These are phyloP conservation scores for Arabidopsis lyrata DNA, from an alignment of 441 rosid genomes.

Conservation along the genomic window DNA sequence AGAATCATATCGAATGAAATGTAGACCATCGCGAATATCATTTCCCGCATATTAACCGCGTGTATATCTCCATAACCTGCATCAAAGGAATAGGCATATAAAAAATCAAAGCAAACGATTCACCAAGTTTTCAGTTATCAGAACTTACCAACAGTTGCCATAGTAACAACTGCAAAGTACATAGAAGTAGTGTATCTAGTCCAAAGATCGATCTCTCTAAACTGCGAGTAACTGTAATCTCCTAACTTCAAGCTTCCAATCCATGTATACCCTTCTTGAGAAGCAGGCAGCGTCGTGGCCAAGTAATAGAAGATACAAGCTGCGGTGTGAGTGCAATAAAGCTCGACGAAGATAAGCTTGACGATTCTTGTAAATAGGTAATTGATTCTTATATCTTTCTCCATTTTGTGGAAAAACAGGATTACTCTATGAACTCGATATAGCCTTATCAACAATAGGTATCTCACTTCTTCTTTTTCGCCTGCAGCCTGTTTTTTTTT, in stretches of 20 bases:
- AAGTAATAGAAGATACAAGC: slow-evolving; percentile 76
- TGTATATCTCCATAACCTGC: slow-evolving; percentile 82
- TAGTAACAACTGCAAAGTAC: slow-evolving; percentile 72
- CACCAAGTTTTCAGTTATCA: background rate
- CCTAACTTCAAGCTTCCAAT: slow-evolving; percentile 78
- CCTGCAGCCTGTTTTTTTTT: slow-evolving; percentile 57
- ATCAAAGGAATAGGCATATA: background rate
- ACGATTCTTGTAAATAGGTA: slow-evolving; percentile 68
- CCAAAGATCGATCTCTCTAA: slow-evolving; percentile 67
- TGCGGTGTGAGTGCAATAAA: slow-evolving; percentile 73
- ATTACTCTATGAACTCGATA: slow-evolving; percentile 56
- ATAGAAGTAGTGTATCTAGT: slow-evolving; percentile 64
- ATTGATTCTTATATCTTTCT: slow-evolving; percentile 72
- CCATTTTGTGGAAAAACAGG: slow-evolving; percentile 59
- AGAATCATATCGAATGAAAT: slow-evolving; percentile 80
- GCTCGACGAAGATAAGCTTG: slow-evolving; percentile 69
- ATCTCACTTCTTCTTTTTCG: slow-evolving; percentile 61
- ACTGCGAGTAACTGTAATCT: slow-evolving; percentile 54
- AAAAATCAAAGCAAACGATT: background rate
- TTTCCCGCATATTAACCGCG: slow-evolving; percentile 72
- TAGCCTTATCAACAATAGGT: slow-evolving; percentile 63
- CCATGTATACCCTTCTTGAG: slow-evolving; percentile 74
- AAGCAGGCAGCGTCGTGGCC: slow-evolving; percentile 66
- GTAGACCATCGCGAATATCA: slow-evolving; percentile 70
- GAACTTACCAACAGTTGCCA: slow-evolving; percentile 76